Percentiles rank a stretch among this genome's conserved stretches.
Evolutionary conservation across 768 basidiomycete species (phyloP).

Genomic region (Epithele typhae): DNA sequence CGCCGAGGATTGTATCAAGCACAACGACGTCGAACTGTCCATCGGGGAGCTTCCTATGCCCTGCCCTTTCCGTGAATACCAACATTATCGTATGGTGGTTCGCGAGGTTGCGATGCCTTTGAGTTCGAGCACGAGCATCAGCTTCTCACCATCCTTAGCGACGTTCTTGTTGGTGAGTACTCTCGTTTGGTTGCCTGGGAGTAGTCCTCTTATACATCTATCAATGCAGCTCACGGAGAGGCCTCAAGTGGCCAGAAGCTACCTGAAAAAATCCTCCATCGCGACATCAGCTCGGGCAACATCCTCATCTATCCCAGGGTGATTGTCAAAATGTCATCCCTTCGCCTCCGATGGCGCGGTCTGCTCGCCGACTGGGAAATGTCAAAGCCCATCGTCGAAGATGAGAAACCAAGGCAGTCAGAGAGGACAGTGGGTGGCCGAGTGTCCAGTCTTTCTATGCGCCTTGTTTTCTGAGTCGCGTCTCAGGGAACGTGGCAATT

Average conservation of each 20-base stretch:
- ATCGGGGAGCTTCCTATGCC: too few species aligned
- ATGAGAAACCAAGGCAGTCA: background rate
- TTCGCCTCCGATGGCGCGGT: background rate
- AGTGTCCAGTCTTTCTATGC: background rate
- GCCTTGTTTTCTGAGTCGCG: background rate
- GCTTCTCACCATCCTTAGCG: background rate
- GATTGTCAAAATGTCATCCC: background rate
- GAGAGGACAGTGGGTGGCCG: conserved; percentile 1
- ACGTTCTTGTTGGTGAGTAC: conserved; percentile 1
- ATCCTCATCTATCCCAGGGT: conserved; percentile 4
- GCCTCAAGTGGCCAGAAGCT: background rate
- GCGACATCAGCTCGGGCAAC: conserved; percentile 7
- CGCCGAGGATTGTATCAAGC: too few species aligned
- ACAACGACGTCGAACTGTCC: too few species aligned
- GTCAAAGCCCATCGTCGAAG: background rate
- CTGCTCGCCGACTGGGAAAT: conserved; percentile 9
- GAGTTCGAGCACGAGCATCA: background rate
- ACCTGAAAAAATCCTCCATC: background rate
- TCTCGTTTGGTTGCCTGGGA: background rate
- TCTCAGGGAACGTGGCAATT: conserved; percentile 19
- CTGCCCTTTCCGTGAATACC: background rate
- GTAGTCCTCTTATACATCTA: too few species aligned
- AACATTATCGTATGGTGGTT: conserved; percentile 3
- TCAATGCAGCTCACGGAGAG: background rate
- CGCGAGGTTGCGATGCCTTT: conserved; percentile 1